Evolutionary conservation across 2,329 filamentous ascomycete genomes (phyloP).

Genomic region (Xylaria sp.): DNA sequence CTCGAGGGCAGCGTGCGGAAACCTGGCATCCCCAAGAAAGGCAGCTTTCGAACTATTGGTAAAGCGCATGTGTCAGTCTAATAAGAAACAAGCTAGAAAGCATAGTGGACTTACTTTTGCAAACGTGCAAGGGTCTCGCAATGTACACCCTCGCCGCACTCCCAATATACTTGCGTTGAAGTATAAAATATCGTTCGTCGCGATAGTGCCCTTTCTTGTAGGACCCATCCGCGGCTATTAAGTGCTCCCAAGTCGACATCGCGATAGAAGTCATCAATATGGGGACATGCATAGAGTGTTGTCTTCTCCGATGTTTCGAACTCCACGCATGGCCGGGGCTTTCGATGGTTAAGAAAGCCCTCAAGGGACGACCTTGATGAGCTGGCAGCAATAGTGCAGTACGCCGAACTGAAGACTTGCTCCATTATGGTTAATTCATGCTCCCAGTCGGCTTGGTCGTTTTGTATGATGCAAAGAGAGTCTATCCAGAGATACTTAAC

Average conservation of each 20-base stretch:
- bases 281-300: constrained; percentile 28
- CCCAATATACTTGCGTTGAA: constrained; percentile 38
- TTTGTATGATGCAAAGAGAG: constrained; percentile 15
- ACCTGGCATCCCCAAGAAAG: constrained; percentile 34
- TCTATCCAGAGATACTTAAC: constrained; percentile 26
- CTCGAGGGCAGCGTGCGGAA: constrained; percentile 35
- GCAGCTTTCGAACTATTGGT: constrained; percentile 30
- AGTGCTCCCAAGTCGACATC: constrained; percentile 34
- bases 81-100: background rate
- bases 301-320: background rate
- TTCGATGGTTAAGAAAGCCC: constrained; percentile 22
- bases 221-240: constrained; percentile 34
- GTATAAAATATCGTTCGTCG: constrained; percentile 39
- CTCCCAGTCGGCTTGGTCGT: constrained; percentile 19
- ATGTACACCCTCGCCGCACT: constrained; percentile 38
- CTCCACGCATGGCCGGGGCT: constrained; percentile 21
- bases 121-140: constrained; percentile 39
- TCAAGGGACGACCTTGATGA: constrained; percentile 26
- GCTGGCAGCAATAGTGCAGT: constrained; percentile 35
- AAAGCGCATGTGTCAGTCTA: background rate
- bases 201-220: constrained; percentile 39
- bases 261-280: constrained; percentile 38
- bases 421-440: constrained; percentile 32
- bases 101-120: constrained; percentile 32
- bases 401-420: constrained; percentile 36